Percentiles rank a stretch among this genome's conserved stretches.
Evolutionary conservation across 2,329 filamentous ascomycete species (phyloP).

Genomic region (Myriangium duriaei): DNA sequence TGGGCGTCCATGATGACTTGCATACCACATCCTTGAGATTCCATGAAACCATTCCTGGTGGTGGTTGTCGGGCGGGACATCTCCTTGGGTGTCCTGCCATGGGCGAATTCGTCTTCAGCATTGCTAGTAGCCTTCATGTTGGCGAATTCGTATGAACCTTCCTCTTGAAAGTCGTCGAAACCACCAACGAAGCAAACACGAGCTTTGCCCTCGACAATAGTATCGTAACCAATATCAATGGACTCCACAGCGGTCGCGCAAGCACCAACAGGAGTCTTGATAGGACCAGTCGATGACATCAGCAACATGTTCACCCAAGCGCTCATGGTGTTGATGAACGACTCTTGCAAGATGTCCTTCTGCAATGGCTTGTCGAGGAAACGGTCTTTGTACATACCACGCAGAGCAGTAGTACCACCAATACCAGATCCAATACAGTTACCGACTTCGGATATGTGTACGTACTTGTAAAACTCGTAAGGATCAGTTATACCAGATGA

Average conservation of each 20-base stretch:
- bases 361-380: conserved; percentile 95
- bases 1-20: conserved; percentile 97
- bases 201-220: conserved; percentile 95
- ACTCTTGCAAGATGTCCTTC: conserved; percentile 98
- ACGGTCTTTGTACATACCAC: conserved; percentile 96
- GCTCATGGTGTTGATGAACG: conserved; percentile 99
- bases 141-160: conserved; percentile 98
- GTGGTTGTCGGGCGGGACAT: conserved; percentile 98
- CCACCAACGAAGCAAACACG: conserved; percentile 95
- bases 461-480: conserved; percentile 99
- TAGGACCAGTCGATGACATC: conserved; percentile 89
- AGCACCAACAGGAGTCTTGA: conserved; percentile 96
- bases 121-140: conserved; percentile 99
- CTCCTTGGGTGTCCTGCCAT: conserved; percentile 87
- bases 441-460: conserved; percentile 93
- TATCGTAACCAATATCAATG: conserved; percentile 94
- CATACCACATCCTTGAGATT: conserved; percentile 95
- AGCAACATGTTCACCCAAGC: conserved; percentile 99
- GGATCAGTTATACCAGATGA: conserved; percentile 94
- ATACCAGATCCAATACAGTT: conserved; percentile 99
- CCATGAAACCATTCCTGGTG: conserved; percentile 97
- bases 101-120: conserved; percentile 87
- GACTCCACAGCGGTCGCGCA: conserved; percentile 97
- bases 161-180: conserved; percentile 98
- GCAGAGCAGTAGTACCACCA: conserved; percentile 81